phyloP scores from a whole-genome alignment of 1,284 basidiomycete species.

The Cutaneotrichosporon cutaneum region DNA sequence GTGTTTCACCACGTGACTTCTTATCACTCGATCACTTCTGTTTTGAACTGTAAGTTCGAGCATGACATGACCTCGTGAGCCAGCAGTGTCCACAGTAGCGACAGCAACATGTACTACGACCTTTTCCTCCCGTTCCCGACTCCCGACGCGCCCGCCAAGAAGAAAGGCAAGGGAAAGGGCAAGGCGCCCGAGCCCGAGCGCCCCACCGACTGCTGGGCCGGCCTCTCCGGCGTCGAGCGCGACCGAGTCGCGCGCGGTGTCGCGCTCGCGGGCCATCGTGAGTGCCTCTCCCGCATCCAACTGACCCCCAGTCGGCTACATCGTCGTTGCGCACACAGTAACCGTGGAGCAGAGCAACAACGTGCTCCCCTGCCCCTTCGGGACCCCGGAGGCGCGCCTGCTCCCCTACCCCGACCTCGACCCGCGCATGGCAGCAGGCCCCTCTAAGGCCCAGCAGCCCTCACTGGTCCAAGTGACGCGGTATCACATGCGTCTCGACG shows the following conservation, averaged over 20 bases:
- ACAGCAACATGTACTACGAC: slow-evolving; percentile 47
- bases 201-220: slow-evolving; percentile 41
- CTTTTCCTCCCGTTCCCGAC: slow-evolving; percentile 49
- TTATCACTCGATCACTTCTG: slow-evolving; percentile 7
- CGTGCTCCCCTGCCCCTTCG: slow-evolving; percentile 42
- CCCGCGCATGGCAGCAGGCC: slow-evolving; percentile 28
- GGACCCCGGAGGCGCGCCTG: slow-evolving; percentile 14
- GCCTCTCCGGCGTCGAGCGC: slow-evolving; percentile 34
- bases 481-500: slow-evolving; percentile 48
- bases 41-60: background rate
- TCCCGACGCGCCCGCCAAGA: slow-evolving; percentile 19
- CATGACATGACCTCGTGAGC: background rate
- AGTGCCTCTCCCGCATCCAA: slow-evolving; percentile 16
- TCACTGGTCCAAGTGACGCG: slow-evolving; percentile 48
- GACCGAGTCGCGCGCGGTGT: slow-evolving; percentile 37
- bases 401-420: slow-evolving; percentile 47
- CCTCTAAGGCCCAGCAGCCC: slow-evolving; percentile 24
- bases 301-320: slow-evolving; percentile 44
- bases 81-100: background rate
- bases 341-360: slow-evolving; percentile 32
- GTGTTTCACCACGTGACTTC: background rate
- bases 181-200: slow-evolving; percentile 19
- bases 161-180: slow-evolving; percentile 40
- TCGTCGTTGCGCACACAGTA: slow-evolving; percentile 45
- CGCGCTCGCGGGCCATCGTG: slow-evolving; percentile 46